Base-by-base conservation (phyloP, 1,139 yeast species). In the Geotrichum fermentans region DNA sequence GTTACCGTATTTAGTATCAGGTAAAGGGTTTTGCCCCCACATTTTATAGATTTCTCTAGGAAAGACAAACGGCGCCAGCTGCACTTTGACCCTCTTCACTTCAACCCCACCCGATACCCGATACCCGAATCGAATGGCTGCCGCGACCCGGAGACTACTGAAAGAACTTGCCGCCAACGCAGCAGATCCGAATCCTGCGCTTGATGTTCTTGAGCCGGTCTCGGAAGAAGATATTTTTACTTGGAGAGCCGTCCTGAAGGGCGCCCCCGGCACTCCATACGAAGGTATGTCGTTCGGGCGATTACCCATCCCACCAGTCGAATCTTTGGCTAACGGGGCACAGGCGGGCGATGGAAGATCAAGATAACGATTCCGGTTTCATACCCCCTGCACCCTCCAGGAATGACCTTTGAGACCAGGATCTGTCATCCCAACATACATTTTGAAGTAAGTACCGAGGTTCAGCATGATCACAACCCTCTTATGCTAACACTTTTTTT, bases 381-480 rank as follows among this genome's bases (percentile, higher is more conserved):
- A 28, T 88, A 88, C 58, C 97, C 97, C 0, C 64, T 78, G 24
- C 68, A 69, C 26, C 95, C 96, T 0, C 96, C 96, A 2, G 61
- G 58, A 22, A 75, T 85, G 56, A 67, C 60, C 45, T 87, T 87
- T 58, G 50, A 59, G 21, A 65, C 73, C 21, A 75, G 74, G 11
- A 80, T 86, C 53, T 79, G 83, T 43, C 96, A 87, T 63, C 90
- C 94, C 2, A 87, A 87, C 61, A 78, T 87, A 40, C 78, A 81
- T 58, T 73, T 80, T 51, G 64, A 67, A 24, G 64, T 60, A 50
- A 45, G 63, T 56, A 49, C 45, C 49, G 58, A n/a, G 14, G n/a
- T 22, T 20, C 21, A 16, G 29, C 46, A 24, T n/a, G 16, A 14
- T 11, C 20, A 4, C 17, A 33, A 16, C 17, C 4, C n/a, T n/a